Conservation (phyloP, 129 eudicot genomes). For the Flaveria brownii region DNA sequence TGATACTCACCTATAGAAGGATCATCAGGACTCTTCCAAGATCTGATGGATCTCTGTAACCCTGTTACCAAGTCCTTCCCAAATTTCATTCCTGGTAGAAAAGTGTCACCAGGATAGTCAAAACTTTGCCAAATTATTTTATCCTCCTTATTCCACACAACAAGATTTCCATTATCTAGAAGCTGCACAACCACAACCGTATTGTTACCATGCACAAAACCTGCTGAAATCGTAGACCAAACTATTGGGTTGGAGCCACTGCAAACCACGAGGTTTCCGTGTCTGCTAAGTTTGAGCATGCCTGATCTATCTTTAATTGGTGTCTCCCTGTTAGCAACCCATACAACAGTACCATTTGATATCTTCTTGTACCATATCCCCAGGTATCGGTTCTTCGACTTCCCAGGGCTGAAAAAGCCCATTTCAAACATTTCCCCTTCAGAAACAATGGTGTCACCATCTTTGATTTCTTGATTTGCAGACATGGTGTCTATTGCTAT, state of each 20-base stretch:
- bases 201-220: background rate
- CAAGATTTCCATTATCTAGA: slow-evolving; percentile 43
- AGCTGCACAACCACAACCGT: slow-evolving; percentile 33
- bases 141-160: slow-evolving; percentile 8
- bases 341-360: slow-evolving; percentile 20
- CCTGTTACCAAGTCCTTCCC: slow-evolving; percentile 39
- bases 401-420: slow-evolving; percentile 29
- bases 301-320: slow-evolving; percentile 25
- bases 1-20: slow-evolving; percentile 47
- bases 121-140: slow-evolving; percentile 47
- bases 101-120: slow-evolving; percentile 44
- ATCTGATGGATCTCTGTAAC: slow-evolving; percentile 20
- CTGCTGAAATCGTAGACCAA: slow-evolving; percentile 26
- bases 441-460: slow-evolving; percentile 32
- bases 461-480: slow-evolving; percentile 18
- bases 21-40: slow-evolving; percentile 61
- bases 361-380: slow-evolving; percentile 42
- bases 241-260: background rate
- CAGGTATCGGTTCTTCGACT: slow-evolving; percentile 18
- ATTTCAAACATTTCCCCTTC: slow-evolving; percentile 21
- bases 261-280: slow-evolving; percentile 1
- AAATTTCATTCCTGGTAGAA: slow-evolving; percentile 41
- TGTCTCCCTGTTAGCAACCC: slow-evolving; percentile 30
- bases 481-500: slow-evolving; percentile 1
- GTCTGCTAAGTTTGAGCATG: background rate